Evolutionary conservation across 306 rosid species (phyloP), one percentile per base, ranked within the genome.

Genomic region (Prunus armeniaca): DNA sequence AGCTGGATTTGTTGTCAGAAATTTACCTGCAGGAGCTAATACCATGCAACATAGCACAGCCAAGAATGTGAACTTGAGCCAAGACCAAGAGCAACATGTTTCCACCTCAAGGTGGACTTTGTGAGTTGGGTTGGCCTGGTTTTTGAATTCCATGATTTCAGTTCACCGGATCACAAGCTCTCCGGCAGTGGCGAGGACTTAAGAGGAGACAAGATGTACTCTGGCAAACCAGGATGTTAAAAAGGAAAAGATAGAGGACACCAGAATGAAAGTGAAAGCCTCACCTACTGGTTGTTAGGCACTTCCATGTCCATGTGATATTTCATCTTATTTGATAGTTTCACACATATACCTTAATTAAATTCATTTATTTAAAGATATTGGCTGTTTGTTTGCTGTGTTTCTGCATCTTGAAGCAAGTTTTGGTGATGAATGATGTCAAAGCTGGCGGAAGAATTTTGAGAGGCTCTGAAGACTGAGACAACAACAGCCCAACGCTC

Each of bases 11-110:
- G 28, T 22, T 24, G 28, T 67, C 3, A 47, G 58, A 11, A 43
- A 61, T 45, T 47, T 88, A 90, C 96, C 87, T 11, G 88, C 85
- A 71, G 85, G 88, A 10, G 87, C 77, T 15, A 83, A 54, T 46
- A 88, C 32, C 77, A 80, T 27, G 67, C 79, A 69, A 66, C 67
- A 84, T 5, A 90, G 65, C 86, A 77, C 75, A 50, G 82, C 58
- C 32, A 86, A 79, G 75, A 83, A 38, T 50, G 73, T 55, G 65
- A 67, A 2, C 69, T 28, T 68, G 69, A 56, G 32, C 68, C 56
- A 60, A 55, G 66, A 19, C 57, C 45, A 27, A 30, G 58, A 25
- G 18, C n/a, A 65, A n/a, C 52, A 30, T 38, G 12, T 12, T 58
- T 11, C n/a, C 43, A 38, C 43, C 43, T 38, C 43, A 34, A 47